These are phyloP conservation scores for Tuber aestivum DNA, from an alignment of 495 filamentous ascomycete species.

Conservation along the genomic window DNA sequence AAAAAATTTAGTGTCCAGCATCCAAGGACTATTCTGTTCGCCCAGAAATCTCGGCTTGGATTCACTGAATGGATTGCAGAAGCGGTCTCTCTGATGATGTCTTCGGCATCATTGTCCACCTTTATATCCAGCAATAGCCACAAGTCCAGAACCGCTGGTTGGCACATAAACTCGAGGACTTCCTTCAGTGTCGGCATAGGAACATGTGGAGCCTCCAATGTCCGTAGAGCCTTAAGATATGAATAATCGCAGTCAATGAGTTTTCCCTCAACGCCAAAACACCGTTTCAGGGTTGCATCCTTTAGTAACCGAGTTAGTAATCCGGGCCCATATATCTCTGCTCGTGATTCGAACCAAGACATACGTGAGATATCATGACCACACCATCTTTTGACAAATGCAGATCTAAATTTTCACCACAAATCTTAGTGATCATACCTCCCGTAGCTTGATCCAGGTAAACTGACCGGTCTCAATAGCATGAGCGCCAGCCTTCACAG, in stretches of 20 bases:
- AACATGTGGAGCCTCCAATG: slow-evolving; percentile 60
- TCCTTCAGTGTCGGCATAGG: slow-evolving; percentile 71
- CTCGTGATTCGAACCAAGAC: slow-evolving; percentile 27
- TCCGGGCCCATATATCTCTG: background rate
- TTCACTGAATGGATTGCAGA: slow-evolving; percentile 54
- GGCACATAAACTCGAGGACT: slow-evolving; percentile 62
- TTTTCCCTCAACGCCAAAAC: slow-evolving; percentile 64
- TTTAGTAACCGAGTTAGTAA: slow-evolving; percentile 44
- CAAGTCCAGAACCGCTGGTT: slow-evolving; percentile 55
- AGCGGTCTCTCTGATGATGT: slow-evolving; percentile 61
- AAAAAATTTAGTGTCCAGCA: slow-evolving; percentile 57
- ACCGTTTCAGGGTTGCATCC: slow-evolving; percentile 70
- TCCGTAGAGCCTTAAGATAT: slow-evolving; percentile 62
- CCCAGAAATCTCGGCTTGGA: slow-evolving; percentile 55
- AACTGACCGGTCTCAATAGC: slow-evolving; percentile 65
- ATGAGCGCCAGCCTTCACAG: slow-evolving; percentile 65
- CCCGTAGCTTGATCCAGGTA: background rate
- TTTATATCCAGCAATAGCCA: slow-evolving; percentile 92
- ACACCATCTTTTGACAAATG: slow-evolving; percentile 77
- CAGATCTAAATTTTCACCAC: slow-evolving; percentile 52
- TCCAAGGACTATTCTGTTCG: slow-evolving; percentile 65
- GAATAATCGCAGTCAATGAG: slow-evolving; percentile 70
- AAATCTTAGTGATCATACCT: slow-evolving; percentile 3
- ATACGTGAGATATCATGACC: slow-evolving; percentile 76
- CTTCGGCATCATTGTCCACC: slow-evolving; percentile 64